Evolutionary conservation across 2,329 filamentous ascomycete genomes (phyloP), one percentile per base, ranked within the genome.

Genomic region (Ramularia endophylla): DNA sequence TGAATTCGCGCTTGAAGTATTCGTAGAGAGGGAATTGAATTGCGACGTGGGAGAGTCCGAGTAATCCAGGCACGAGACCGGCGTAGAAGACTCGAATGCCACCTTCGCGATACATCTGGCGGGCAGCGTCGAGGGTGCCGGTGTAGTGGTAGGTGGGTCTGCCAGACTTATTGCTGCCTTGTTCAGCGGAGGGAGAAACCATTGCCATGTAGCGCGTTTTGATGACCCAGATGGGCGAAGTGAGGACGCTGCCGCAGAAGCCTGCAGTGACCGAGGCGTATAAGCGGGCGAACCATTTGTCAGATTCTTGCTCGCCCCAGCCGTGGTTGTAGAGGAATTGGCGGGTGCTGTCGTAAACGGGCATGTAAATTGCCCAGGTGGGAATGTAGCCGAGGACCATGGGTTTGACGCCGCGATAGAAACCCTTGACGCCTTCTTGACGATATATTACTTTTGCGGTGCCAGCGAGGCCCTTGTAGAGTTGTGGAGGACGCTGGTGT

Each of bases 191-290:
- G 27, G 71, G 64, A 51, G 77, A 81, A 16, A 81, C 84, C 69
- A 97, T 92, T 27, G 92, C 95, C 92, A 97, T 97, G 55, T 98
- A 77, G 53, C 92, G 78, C 36, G 92, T 98, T 68, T 98, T 98
- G 70, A 98, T 95, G 27, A 98, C 92, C 92, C 92, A 98, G 47
- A 98, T 98, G 1, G 92, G 92, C 64, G 97, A 98, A 17, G 92
- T 98, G 48, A 83, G 85, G 49, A 97, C 75, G 3, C 92, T 98
- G 53, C 89, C 95, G 68, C 85, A 95, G 47, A 81, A 88, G 39
- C 92, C 92, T 17, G 90, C 92, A 42, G 88, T 77, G 46, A 98
- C 79, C 8, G 92, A 95, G 16, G 92, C 92, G 71, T 85, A 89
- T 52, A 92, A 83, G 60, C 87, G 87, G 56, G 90, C 78, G 32